These are phyloP conservation scores for Filosporella fistucella DNA, from an alignment of 495 filamentous ascomycete species.

Conservation along the genomic window DNA sequence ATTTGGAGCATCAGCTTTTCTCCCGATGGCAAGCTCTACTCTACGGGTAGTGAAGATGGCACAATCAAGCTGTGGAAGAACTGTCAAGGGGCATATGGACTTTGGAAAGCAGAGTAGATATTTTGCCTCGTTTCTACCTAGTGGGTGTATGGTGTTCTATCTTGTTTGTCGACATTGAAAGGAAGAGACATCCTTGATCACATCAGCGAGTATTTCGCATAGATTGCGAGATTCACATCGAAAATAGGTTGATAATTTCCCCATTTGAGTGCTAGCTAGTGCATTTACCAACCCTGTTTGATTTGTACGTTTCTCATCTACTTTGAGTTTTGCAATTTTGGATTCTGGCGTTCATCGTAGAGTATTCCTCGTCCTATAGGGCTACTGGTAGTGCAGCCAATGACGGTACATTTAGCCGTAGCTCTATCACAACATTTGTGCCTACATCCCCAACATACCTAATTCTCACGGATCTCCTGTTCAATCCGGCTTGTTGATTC, in stretches of 20 bases:
- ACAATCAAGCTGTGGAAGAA: slow-evolving; percentile 88
- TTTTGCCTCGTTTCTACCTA: background rate
- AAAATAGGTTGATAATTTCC: background rate
- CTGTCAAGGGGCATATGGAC: slow-evolving; percentile 49
- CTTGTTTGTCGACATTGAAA: background rate
- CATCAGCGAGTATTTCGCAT: background rate
- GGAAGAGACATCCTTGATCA: background rate
- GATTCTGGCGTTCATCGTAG: too few species aligned
- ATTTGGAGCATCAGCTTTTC: slow-evolving; percentile 95
- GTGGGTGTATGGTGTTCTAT: background rate
- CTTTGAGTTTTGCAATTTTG: too few species aligned
- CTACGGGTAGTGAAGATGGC: slow-evolving; percentile 93
- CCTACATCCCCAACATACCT: too few species aligned
- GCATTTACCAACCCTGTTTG: too few species aligned
- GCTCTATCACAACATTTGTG: too few species aligned
- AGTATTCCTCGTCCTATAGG: too few species aligned
- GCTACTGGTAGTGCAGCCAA: too few species aligned
- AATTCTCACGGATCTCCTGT: too few species aligned
- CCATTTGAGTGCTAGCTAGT: too few species aligned
- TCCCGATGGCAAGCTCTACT: slow-evolving; percentile 91
- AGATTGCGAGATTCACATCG: slow-evolving; percentile 20
- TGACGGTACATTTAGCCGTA: too few species aligned
- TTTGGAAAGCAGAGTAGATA: slow-evolving; percentile 35
- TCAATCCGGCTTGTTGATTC: too few species aligned
- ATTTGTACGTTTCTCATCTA: too few species aligned